Evolutionary conservation across 1,139 yeast genomes (phyloP).

Genomic region (Scheffersomyces lignicola): DNA sequence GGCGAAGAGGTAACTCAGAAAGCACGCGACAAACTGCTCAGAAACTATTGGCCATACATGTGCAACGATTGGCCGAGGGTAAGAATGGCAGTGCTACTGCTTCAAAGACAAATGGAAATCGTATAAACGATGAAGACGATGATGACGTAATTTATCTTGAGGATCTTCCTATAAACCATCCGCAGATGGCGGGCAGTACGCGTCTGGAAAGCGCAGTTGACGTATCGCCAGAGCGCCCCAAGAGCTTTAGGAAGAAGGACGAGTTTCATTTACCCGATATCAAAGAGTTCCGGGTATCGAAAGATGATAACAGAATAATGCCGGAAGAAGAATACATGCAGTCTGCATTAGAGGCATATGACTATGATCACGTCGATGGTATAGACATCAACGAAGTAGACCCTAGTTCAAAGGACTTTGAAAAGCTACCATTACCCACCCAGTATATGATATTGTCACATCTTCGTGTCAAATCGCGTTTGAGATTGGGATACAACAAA

Average conservation of each 20-base stretch:
- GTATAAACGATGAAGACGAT: slow-evolving; percentile 14
- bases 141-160: slow-evolving; percentile 36
- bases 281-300: slow-evolving; percentile 33
- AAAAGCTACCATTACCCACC: slow-evolving; percentile 69
- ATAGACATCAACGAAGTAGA: slow-evolving; percentile 69
- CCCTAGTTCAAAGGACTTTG: slow-evolving; percentile 67
- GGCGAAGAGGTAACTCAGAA: slow-evolving; percentile 74
- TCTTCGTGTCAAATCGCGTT: slow-evolving; percentile 76
- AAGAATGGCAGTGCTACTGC: slow-evolving; percentile 2
- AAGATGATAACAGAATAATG: slow-evolving; percentile 68
- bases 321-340: slow-evolving; percentile 71
- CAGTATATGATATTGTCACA: slow-evolving; percentile 88
- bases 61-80: slow-evolving; percentile 56
- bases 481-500: slow-evolving; percentile 92
- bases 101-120: slow-evolving; percentile 2
- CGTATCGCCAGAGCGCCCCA: slow-evolving; percentile 11
- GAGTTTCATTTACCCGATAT: slow-evolving; percentile 85
- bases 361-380: slow-evolving; percentile 69
- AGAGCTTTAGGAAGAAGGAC: slow-evolving; percentile 49
- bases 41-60: slow-evolving; percentile 73
- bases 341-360: slow-evolving; percentile 45
- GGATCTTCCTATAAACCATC: slow-evolving; percentile 37
- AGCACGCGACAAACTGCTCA: slow-evolving; percentile 77
- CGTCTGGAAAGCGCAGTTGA: slow-evolving; percentile 7
- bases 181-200: slow-evolving; percentile 7